Conservation (phyloP, 352 stramenopile species). For the Phytophthora cryptogea region DNA sequence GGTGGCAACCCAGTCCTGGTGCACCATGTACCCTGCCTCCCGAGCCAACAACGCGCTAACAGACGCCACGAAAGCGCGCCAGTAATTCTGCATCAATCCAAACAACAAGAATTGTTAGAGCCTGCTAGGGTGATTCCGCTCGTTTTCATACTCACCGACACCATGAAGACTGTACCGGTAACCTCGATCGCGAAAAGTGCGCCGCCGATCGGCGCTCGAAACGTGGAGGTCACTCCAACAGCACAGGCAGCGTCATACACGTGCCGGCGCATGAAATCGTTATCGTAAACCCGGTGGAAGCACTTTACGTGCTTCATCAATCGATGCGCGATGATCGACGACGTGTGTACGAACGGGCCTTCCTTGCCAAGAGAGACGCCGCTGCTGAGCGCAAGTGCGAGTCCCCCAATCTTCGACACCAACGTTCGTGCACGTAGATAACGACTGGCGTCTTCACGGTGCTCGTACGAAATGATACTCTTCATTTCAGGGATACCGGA, state of each 20-base stretch:
- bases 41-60: conserved; percentile 58
- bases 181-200: conserved; percentile 93
- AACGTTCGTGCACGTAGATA: conserved; percentile 56
- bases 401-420: conserved; percentile 85
- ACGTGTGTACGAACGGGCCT: conserved; percentile 96
- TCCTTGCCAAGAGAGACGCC: conserved; percentile 96
- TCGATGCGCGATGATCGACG: conserved; percentile 83
- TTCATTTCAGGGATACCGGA: conserved; percentile 84
- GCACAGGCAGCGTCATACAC: conserved; percentile 89
- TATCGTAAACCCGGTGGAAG: conserved; percentile 73
- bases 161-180: conserved; percentile 72
- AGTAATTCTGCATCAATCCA: conserved; percentile 50
- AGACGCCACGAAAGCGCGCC: conserved; percentile 62
- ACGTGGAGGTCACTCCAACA: conserved; percentile 88
- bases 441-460: conserved; percentile 45
- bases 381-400: conserved; percentile 89
- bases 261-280: conserved; percentile 72
- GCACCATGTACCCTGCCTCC: conserved; percentile 45
- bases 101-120: background rate
- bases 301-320: conserved; percentile 76
- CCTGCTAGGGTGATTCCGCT: background rate
- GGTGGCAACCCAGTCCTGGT: conserved; percentile 42
- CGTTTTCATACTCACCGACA: conserved; percentile 35
- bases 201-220: conserved; percentile 88
- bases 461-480: conserved; percentile 73